A percentile compares a stretch with the other conserved stretches of the same genome.
Conservation (phyloP, 257 asterid genomes). For the Nicotiana benthamiana region DNA sequence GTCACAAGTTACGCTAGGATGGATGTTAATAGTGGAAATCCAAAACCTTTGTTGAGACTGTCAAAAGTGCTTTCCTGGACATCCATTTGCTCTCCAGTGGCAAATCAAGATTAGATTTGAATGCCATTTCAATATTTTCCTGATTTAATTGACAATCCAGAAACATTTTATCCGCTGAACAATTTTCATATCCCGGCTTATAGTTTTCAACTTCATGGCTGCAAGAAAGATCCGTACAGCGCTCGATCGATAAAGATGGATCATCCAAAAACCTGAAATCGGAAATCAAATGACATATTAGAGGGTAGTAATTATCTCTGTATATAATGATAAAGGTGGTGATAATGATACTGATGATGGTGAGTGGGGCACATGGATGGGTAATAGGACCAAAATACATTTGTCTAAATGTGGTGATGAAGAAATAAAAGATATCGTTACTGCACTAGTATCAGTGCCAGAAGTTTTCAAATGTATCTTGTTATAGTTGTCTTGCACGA, state of each 20-base stretch:
- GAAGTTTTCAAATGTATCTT: not conserved
- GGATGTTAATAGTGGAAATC: not conserved
- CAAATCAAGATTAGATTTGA: not conserved
- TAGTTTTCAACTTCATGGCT: not conserved
- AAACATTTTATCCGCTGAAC: not conserved
- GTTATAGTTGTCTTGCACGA: not conserved
- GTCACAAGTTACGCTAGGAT: conserved; percentile 1
- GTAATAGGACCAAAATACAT: not conserved
- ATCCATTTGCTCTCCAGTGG: conserved; percentile 5
- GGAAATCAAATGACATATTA: not conserved
- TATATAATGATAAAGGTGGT: not conserved
- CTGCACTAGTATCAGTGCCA: not conserved
- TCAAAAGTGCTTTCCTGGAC: conserved; percentile 1
- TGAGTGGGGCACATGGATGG: not conserved
- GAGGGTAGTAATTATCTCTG: not conserved
- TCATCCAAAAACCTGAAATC: not conserved
- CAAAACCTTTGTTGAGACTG: conserved; percentile 8
- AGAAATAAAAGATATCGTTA: not conserved
- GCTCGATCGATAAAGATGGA: not conserved
- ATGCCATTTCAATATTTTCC: not conserved
- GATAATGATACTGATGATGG: not conserved
- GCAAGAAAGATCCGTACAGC: not conserved
- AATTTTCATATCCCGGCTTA: not conserved
- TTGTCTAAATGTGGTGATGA: not conserved
- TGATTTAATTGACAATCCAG: conserved; percentile 6